Base-by-base conservation (phyloP, 192 early-diverging fungal species). In the Spinellus fusiger region DNA sequence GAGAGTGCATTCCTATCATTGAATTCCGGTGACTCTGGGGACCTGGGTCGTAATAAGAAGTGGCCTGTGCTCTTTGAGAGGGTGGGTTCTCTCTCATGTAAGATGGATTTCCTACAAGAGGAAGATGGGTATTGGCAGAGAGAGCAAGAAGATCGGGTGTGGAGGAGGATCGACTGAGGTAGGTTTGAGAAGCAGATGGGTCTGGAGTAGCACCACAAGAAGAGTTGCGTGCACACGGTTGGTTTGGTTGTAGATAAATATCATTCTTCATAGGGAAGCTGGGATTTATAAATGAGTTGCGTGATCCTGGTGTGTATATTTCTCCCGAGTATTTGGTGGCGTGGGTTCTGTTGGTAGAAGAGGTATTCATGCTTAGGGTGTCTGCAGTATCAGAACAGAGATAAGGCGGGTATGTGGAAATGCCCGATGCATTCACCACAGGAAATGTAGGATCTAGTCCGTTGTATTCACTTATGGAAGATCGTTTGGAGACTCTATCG, bases 81-180 rank as follows among this genome's bases (percentile, higher is more conserved):
- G 18, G 40, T 12, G 40, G 18, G 18, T 44, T 18, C 15, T 18
- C 40, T 44, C 40, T 12, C 10, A 18, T 44, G 10, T 44, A 44
- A 44, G 40, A 44, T 3, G 13, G 40, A 12, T 44, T 44, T n/a
- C 15, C 13, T 44, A 10, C 18, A 12, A 44, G 15, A 51, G 60
- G 60, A 18, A 33, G 23, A 23, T 27, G 23, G 23, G 48, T 48
- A 0, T 26, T 32, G 25, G 27, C 49, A 22, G 49, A 25, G 40
- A 59, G 48, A 1, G 53, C 34, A 5, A 66, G 15, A 4, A 66
- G 34, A 59, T 66, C 64, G 5, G 64, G 64, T 20, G 64, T 66
- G 10, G 64, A 66, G 9, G 64, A 66, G 27, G 64, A 66, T 15
- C 64, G 49, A 20, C 59, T 66, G 12, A 66, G 56, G 26, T 61